Base-by-base conservation (phyloP, 2,329 filamentous ascomycete genomes). In the Aspergillus niger region DNA sequence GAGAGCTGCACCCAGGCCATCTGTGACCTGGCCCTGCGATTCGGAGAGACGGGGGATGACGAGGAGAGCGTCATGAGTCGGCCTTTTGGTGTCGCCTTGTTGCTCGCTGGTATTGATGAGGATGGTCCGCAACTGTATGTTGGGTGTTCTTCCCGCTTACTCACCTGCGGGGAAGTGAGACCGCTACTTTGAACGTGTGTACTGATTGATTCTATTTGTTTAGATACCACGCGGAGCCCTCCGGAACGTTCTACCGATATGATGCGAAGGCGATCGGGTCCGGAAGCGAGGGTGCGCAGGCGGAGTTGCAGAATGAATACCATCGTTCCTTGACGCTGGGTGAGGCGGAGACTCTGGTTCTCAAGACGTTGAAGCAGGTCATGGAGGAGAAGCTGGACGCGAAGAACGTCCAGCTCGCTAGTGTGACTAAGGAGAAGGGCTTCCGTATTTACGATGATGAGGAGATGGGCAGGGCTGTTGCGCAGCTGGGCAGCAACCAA, bases 301-400 rank as follows among this genome's bases (percentile, higher is more conserved):
- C 95, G 39, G 95, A 99, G 82, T 82, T 99, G 73, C 95, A 99
- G 81, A 97, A 97, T 74, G 94, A 98, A 81, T 99, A 97, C 75
- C 95, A 99, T 83, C 96, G 96, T 86, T 98, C 94, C 60, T 85
- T 99, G 65, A 97, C 93, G 44, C 89, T 99, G 64, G 83, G 86
- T 59, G 95, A 99, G 75, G 95, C 95, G 60, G 95, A 99, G 82
- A 95, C 93, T 3, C 82, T 99, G 67, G 93, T 97, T 55, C 83
- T 99, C 73, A 98, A 98, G 87, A 99, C 95, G 39, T 80, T 99
- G 77, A 99, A 98, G 86, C 95, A 99, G 82, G 95, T 99, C 69
- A 99, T 99, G 95, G 95, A 99, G 82, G 95, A 99, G 87, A 99
- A 99, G 83, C 85, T 99, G 63, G 95, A 99, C 77, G 86, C 92